Evolutionary conservation across 2,329 filamentous ascomycete species (phyloP), one percentile per base, ranked within the genome.

Genomic region (Alternaria viburni): DNA sequence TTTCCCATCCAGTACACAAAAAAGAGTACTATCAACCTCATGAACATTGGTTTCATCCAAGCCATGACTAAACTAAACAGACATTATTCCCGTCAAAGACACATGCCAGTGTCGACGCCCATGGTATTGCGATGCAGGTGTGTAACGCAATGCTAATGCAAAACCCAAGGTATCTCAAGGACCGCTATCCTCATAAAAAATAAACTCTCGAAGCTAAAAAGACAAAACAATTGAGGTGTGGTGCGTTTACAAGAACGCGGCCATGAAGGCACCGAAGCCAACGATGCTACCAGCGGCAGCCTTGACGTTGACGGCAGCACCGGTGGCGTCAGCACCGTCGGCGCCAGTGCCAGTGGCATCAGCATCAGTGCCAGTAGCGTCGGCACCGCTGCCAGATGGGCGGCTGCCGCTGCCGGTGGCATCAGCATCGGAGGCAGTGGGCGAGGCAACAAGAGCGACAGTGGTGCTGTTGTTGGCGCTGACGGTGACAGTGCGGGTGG

Each of bases 401-500:
- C 17, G 41, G 49, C 58, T 57, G 56, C 43, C 54, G 49, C 58
- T 57, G 56, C 65, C 67, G 17, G 69, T 67, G 7, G 62, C 54
- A 10, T 46, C 32, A 6, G 65, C 59, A 25, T 54, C 61, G 21
- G 68, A 57, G 13, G 65, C 54, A 28, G 68, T 65, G 17, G 63
- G 52, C n/a, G 69, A 41, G 23, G 41, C 57, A 55, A 59, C 62
- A 32, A 73, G 49, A 43, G 70, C 55, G 49, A 78, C 57, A 43
- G 77, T 78, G 61, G 76, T 78, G 66, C 70, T 74, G 74, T 74
- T 79, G 72, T 74, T 74, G 61, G 73, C 77, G 59, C 70, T 74
- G 67, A 80, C 76, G 49, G 75, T 71, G 28, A 78, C 54, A 44
- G 72, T 73, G 49, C 68, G 67, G 62, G 74, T 74, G 25, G 63